These are phyloP conservation scores for Oryza coarctata DNA, from an alignment of 176 grass and related monocot genomes.

Conservation along the genomic window DNA sequence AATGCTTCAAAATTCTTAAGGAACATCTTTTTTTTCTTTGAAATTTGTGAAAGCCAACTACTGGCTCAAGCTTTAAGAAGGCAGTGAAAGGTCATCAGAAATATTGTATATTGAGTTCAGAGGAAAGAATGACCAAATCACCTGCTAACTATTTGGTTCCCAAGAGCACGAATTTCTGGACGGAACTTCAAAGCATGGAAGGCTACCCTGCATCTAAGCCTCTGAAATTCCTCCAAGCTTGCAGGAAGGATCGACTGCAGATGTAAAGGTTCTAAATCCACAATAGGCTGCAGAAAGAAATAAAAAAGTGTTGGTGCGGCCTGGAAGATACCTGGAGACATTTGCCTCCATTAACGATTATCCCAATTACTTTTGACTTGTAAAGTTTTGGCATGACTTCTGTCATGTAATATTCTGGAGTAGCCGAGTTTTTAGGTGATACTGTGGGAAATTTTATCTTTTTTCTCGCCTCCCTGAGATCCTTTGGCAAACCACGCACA, in stretches of 20 bases:
- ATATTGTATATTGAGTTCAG: neutral
- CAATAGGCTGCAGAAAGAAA: conserved; percentile 19
- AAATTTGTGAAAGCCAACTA: conserved; percentile 27
- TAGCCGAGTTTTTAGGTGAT: conserved; percentile 66
- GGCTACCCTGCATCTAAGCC: conserved; percentile 88
- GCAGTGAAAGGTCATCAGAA: neutral
- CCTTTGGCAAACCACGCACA: conserved; percentile 71
- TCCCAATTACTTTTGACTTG: conserved; percentile 86
- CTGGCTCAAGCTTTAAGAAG: conserved; percentile 5
- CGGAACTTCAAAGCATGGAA: conserved; percentile 94
- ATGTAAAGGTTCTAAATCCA: conserved; percentile 27
- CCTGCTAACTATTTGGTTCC: conserved; percentile 79
- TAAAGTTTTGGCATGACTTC: conserved; percentile 78
- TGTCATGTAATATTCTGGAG: conserved; percentile 72
- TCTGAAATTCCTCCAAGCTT: conserved; percentile 85
- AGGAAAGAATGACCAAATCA: conserved; percentile 32
- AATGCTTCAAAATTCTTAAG: conserved; percentile 15
- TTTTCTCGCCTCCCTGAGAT: conserved; percentile 90
- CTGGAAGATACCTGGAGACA: conserved; percentile 84
- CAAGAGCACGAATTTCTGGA: conserved; percentile 76
- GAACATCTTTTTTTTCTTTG: conserved; percentile 3
- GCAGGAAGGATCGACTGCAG: conserved; percentile 76
- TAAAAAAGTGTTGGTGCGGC: conserved; percentile 19
- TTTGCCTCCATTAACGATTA: conserved; percentile 86
- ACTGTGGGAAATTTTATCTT: conserved; percentile 89